Evolutionary conservation across 257 asterid genomes (phyloP).

Genomic region (Plantago elongata): DNA sequence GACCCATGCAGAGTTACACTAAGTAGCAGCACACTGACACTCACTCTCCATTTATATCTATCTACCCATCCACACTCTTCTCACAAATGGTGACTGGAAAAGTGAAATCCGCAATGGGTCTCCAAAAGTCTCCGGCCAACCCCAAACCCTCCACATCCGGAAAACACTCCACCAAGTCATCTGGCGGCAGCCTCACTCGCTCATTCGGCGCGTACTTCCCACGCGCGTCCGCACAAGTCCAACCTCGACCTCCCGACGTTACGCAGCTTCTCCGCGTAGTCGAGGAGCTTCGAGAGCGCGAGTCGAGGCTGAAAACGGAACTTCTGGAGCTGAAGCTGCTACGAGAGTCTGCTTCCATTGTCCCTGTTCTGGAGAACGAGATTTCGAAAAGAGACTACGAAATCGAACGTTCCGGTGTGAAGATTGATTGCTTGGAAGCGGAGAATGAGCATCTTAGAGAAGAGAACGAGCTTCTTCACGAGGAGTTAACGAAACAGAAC

Average conservation of each 20-base stretch:
- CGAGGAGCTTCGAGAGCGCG: constrained; percentile 73
- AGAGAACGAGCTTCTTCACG: constrained; percentile 72
- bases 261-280: constrained; percentile 71
- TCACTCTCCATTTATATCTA: background rate
- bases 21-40: background rate
- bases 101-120: constrained; percentile 66
- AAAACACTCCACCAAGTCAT: constrained; percentile 1
- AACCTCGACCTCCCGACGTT: constrained; percentile 89
- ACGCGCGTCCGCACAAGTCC: constrained; percentile 95
- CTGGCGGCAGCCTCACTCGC: constrained; percentile 58
- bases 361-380: constrained; percentile 71
- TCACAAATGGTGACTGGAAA: constrained; percentile 74
- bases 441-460: constrained; percentile 71
- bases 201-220: constrained; percentile 80
- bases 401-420: constrained; percentile 43
- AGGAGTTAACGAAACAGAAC: constrained; percentile 57
- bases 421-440: constrained; percentile 64
- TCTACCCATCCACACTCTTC: too few species aligned
- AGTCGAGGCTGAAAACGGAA: constrained; percentile 79
- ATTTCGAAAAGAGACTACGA: constrained; percentile 51
- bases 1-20: background rate
- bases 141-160: constrained; percentile 43
- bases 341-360: constrained; percentile 63
- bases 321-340: constrained; percentile 69
- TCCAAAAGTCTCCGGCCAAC: constrained; percentile 47